A percentile compares a stretch with the other conserved stretches of the same genome.
These are phyloP conservation scores for Carex sylvatica DNA, from an alignment of 202 grass and related monocot species.

Conservation along the genomic window DNA sequence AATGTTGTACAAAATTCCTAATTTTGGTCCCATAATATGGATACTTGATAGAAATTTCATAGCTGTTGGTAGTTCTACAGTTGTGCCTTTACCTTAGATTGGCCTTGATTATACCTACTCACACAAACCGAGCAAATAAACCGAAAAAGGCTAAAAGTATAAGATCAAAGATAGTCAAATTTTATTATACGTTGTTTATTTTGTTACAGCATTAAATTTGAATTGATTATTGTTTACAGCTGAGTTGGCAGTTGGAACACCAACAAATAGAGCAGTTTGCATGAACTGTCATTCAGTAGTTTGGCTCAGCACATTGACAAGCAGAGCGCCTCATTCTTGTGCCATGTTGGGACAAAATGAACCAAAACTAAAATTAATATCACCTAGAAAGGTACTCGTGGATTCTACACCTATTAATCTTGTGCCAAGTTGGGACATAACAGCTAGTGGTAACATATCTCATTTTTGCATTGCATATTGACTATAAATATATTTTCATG, in stretches of 20 bases:
- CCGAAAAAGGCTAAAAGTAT: background rate
- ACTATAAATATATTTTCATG: background rate
- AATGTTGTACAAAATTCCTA: background rate
- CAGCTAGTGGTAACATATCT: background rate
- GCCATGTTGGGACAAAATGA: conserved; percentile 30
- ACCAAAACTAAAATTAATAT: conserved; percentile 46
- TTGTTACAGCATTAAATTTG: background rate
- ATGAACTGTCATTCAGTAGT: conserved; percentile 47
- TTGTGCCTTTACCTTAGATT: background rate
- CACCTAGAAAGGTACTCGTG: conserved; percentile 51
- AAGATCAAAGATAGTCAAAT: background rate
- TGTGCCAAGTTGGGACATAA: too few species aligned
- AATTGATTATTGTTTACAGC: conserved; percentile 38
- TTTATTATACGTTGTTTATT: background rate
- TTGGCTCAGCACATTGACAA: conserved; percentile 73
- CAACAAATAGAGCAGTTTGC: conserved; percentile 65
- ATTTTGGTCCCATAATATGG: background rate
- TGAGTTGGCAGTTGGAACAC: conserved; percentile 30
- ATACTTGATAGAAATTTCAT: background rate
- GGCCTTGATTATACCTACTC: background rate
- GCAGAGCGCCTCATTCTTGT: conserved; percentile 43
- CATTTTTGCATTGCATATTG: background rate
- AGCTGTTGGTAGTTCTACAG: background rate
- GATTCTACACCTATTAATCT: background rate
- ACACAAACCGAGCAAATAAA: conserved; percentile 7